These are phyloP conservation scores for Phytophthora sp. DNA, from an alignment of 352 stramenopile species.

Conservation along the genomic window DNA sequence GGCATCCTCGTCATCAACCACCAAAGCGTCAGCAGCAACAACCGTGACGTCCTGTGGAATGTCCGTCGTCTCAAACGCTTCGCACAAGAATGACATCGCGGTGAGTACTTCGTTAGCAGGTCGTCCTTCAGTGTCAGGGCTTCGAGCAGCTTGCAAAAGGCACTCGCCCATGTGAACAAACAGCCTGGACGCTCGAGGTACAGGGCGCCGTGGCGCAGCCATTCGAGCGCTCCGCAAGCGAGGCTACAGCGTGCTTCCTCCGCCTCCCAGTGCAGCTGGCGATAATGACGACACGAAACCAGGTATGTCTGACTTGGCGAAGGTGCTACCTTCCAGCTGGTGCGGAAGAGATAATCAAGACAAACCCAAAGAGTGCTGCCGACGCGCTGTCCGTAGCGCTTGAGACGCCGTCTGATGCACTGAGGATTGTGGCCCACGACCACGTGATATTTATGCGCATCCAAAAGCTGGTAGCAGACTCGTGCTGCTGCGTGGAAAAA, in stretches of 20 bases:
- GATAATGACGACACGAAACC: slow-evolving; percentile 27
- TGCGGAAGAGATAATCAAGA: slow-evolving; percentile 71
- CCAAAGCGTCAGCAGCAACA: no score
- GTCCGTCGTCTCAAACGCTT: slow-evolving; percentile 55
- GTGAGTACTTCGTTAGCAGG: slow-evolving; percentile 63
- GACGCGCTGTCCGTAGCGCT: slow-evolving; percentile 72
- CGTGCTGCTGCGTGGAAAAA: slow-evolving; percentile 78
- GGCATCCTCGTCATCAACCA: slow-evolving; percentile 29
- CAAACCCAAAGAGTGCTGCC: slow-evolving; percentile 41
- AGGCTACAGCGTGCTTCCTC: slow-evolving; percentile 69
- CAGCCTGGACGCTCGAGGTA: slow-evolving; percentile 63
- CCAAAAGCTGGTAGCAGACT: slow-evolving; percentile 91
- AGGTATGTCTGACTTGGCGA: slow-evolving; percentile 69
- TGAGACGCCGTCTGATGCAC: slow-evolving; percentile 80
- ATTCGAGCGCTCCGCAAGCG: slow-evolving; percentile 53
- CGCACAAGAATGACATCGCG: slow-evolving; percentile 66
- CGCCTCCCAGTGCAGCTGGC: slow-evolving; percentile 28
- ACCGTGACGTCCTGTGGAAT: slow-evolving; percentile 82
- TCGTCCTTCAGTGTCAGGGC: slow-evolving; percentile 54
- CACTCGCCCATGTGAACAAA: slow-evolving; percentile 68
- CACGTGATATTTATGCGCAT: slow-evolving; percentile 91
- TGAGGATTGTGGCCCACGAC: slow-evolving; percentile 86
- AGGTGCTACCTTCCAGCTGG: slow-evolving; percentile 57
- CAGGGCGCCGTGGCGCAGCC: slow-evolving; percentile 40
- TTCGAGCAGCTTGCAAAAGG: slow-evolving; percentile 76